Percentiles rank a stretch among this genome's conserved stretches.
phyloP scores from a whole-genome alignment of 73 alveolate species.

The Effrenium voratum region DNA sequence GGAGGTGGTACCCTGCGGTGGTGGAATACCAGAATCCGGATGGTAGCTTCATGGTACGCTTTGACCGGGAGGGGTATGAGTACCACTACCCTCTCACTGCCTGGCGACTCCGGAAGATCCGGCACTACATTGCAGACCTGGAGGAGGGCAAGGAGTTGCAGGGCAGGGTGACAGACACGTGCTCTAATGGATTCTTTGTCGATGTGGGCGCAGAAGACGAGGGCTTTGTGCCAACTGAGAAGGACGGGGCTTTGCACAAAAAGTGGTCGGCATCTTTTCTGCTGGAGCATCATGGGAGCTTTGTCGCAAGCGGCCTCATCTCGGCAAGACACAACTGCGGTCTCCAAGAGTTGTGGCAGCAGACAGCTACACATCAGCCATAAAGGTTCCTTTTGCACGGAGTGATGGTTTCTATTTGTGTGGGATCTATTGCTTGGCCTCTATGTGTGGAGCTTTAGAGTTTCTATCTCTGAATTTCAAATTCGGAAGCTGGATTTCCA shows the following conservation, averaged over 20 bases:
- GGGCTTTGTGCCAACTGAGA: slow-evolving; percentile 41
- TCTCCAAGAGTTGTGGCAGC: too few relatives aligned
- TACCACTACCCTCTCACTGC: slow-evolving; percentile 47
- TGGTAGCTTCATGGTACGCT: slow-evolving; percentile 68
- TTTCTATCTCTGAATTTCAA: too few relatives aligned
- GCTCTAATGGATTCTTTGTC: slow-evolving; percentile 43
- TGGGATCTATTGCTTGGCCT: too few relatives aligned
- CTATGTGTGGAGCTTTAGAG: too few relatives aligned
- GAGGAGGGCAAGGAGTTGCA: background rate
- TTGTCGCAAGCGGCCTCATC: background rate
- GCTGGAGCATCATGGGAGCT: background rate
- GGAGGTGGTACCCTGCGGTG: slow-evolving; percentile 49
- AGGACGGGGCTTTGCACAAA: background rate
- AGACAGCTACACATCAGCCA: too few relatives aligned
- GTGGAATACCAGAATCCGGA: slow-evolving; percentile 59
- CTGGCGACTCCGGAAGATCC: slow-evolving; percentile 43
- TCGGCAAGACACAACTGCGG: too few relatives aligned
- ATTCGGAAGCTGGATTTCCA: too few relatives aligned
- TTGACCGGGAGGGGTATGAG: slow-evolving; percentile 76
- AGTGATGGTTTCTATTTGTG: too few relatives aligned
- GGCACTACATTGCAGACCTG: slow-evolving; percentile 49
- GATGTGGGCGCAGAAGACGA: slow-evolving; percentile 77
- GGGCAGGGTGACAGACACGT: background rate
- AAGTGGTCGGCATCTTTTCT: background rate
- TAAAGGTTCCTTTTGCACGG: too few relatives aligned